Evolutionary conservation across 805 yeast species (phyloP).

Genomic region (Hagleromyces aurorensis): DNA sequence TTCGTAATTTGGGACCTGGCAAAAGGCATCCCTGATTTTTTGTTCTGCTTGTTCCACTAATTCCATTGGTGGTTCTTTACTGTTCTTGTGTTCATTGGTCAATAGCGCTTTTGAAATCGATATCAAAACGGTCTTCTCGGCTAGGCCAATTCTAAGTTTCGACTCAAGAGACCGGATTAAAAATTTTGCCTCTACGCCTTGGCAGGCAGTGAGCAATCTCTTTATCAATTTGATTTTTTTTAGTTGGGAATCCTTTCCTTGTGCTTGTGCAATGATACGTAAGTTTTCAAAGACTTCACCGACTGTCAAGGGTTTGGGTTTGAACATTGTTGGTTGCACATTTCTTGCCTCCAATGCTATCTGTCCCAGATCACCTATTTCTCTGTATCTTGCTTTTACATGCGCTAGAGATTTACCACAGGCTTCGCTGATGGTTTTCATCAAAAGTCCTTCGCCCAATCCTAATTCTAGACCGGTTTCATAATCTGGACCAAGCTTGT

Average conservation of each 20-base stretch:
- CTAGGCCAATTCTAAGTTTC: slow-evolving; percentile 84
- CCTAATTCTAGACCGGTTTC: slow-evolving; percentile 86
- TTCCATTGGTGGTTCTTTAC: slow-evolving; percentile 34
- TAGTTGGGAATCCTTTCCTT: slow-evolving; percentile 77
- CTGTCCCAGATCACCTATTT: slow-evolving; percentile 82
- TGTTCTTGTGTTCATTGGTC: slow-evolving; percentile 43
- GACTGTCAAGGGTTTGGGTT: slow-evolving; percentile 73
- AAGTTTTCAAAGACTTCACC: slow-evolving; percentile 65
- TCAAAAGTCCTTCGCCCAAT: slow-evolving; percentile 79
- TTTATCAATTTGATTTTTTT: slow-evolving; percentile 74
- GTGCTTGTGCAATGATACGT: slow-evolving; percentile 64
- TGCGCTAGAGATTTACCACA: slow-evolving; percentile 74
- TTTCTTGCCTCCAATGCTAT: slow-evolving; percentile 80
- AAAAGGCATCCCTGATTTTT: slow-evolving; percentile 73
- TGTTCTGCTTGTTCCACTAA: slow-evolving; percentile 61
- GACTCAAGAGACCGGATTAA: slow-evolving; percentile 88
- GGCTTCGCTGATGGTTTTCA: slow-evolving; percentile 83
- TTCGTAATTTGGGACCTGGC: slow-evolving; percentile 87
- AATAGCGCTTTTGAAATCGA: slow-evolving; percentile 80
- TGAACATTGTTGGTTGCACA: slow-evolving; percentile 88
- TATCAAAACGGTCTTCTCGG: slow-evolving; percentile 83
- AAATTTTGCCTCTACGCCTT: slow-evolving; percentile 82
- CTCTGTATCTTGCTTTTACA: slow-evolving; percentile 65
- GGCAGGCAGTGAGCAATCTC: slow-evolving; percentile 76
- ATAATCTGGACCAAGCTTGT: slow-evolving; percentile 90